These are phyloP conservation scores for Chrysanthemum lavandulifolium DNA, from an alignment of 129 eudicot genomes.

Conservation along the genomic window DNA sequence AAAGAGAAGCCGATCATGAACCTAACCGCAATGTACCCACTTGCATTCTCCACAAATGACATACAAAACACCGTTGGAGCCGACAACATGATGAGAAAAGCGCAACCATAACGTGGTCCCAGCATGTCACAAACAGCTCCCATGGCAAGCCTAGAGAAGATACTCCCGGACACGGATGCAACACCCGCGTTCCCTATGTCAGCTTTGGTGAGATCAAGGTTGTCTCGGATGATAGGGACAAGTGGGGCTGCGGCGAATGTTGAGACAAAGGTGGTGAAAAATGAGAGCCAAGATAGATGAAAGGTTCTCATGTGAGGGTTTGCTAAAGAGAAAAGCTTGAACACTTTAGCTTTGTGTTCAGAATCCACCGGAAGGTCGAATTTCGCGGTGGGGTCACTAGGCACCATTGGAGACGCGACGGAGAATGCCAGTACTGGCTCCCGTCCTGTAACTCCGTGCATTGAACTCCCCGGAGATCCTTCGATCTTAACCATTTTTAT, in stretches of 20 bases:
- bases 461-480: slow-evolving; percentile 48
- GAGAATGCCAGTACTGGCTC: slow-evolving; percentile 35
- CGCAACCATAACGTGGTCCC: slow-evolving; percentile 67
- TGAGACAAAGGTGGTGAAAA: slow-evolving; percentile 54
- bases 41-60: slow-evolving; percentile 45
- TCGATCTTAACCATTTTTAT: slow-evolving; percentile 28
- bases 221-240: slow-evolving; percentile 64
- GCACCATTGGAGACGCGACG: slow-evolving; percentile 28
- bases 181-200: slow-evolving; percentile 63
- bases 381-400: slow-evolving; percentile 30
- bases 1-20: slow-evolving; percentile 69
- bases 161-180: slow-evolving; percentile 58
- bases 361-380: slow-evolving; percentile 57
- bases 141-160: slow-evolving; percentile 59
- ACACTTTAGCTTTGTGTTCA: slow-evolving; percentile 53
- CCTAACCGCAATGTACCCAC: slow-evolving; percentile 47
- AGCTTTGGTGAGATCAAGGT: slow-evolving; percentile 46
- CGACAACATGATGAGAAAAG: slow-evolving; percentile 51
- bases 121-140: slow-evolving; percentile 58
- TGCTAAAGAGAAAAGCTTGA: slow-evolving; percentile 46
- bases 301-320: slow-evolving; percentile 69
- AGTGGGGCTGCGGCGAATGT: slow-evolving; percentile 65
- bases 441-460: slow-evolving; percentile 42
- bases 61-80: slow-evolving; percentile 64
- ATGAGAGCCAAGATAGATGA: slow-evolving; percentile 54